Evolutionary conservation across 805 yeast species (phyloP).

Genomic region (Candida sphagnicola): DNA sequence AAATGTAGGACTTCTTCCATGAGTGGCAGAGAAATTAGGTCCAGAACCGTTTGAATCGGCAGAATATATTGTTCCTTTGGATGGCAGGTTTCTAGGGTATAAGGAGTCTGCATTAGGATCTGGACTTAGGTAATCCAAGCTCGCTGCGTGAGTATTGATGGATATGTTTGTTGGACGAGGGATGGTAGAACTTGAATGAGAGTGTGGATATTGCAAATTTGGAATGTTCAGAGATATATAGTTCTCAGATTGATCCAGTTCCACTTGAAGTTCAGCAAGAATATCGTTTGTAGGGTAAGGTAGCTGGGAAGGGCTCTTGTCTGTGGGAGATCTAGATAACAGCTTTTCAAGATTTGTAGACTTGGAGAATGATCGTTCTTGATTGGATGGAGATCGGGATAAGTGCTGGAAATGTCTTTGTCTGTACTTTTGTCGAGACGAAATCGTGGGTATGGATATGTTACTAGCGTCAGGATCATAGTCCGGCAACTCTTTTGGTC

Average conservation of each 20-base stretch:
- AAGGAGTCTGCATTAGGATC: not conserved
- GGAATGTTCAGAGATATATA: not conserved
- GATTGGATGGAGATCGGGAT: conserved; percentile 6
- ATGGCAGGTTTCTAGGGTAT: not conserved
- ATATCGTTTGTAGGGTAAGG: conserved; percentile 3
- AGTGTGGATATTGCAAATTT: not conserved
- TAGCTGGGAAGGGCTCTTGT: not conserved
- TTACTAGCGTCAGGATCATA: conserved; percentile 16
- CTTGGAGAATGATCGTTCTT: not conserved
- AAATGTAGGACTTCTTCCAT: conserved; percentile 2
- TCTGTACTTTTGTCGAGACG: conserved; percentile 2
- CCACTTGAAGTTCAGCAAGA: not conserved
- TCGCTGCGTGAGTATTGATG: not conserved
- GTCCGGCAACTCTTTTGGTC: conserved; percentile 37
- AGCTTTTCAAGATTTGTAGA: conserved; percentile 5
- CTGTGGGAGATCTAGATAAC: not conserved
- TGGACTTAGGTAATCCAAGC: not conserved
- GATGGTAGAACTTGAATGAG: not conserved
- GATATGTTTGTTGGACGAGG: not conserved
- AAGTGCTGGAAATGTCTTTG: conserved; percentile 7
- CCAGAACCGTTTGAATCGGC: not conserved
- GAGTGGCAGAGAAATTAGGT: not conserved
- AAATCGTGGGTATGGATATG: conserved; percentile 5
- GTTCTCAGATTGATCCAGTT: not conserved
- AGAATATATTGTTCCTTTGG: not conserved